Percentiles rank a stretch among this genome's conserved stretches.
phyloP scores from a whole-genome alignment of 2,329 filamentous ascomycete genomes.

The Aspergillus novofumigatus region DNA sequence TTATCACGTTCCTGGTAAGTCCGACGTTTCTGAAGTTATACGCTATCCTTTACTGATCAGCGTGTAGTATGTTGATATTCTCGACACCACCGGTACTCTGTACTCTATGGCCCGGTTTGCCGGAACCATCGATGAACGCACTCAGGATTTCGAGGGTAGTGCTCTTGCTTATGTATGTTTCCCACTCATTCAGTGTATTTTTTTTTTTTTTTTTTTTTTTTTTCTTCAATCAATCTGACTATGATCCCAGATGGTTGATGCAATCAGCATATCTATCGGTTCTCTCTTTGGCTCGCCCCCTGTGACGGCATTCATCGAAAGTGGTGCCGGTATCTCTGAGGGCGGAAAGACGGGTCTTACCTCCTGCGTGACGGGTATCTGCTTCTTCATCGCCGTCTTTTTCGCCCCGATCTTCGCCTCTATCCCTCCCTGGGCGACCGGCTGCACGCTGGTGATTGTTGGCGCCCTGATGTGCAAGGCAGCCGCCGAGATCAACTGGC shows the following conservation, averaged over 20 bases:
- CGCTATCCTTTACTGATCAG: not conserved
- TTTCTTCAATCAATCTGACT: not conserved
- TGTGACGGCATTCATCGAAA: constrained; percentile 83
- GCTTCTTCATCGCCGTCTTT: constrained; percentile 83
- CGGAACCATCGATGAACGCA: constrained; percentile 72
- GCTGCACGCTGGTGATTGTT: constrained; percentile 80
- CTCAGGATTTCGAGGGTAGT: constrained; percentile 83
- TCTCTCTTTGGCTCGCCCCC: constrained; percentile 73
- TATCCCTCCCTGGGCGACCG: constrained; percentile 84
- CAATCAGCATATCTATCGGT: constrained; percentile 73
- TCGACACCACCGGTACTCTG: constrained; percentile 79
- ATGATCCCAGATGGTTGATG: constrained; percentile 61
- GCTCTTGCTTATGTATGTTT: constrained; percentile 68
- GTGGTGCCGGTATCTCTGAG: constrained; percentile 84
- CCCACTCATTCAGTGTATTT: constrained; percentile 28
- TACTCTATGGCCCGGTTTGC: constrained; percentile 88
- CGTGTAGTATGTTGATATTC: constrained; percentile 71
- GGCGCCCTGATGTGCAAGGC: constrained; percentile 81
- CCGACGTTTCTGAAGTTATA: too few relatives aligned
- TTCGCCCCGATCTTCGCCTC: constrained; percentile 88
- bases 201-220: too few relatives aligned
- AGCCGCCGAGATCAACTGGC: constrained; percentile 83
- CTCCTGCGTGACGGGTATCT: constrained; percentile 70
- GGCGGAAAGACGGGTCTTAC: constrained; percentile 83
- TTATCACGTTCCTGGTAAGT: constrained; percentile 70